Evolutionary conservation across 345 rosid genomes (phyloP).

Genomic region (Eucalyptus sp.): DNA sequence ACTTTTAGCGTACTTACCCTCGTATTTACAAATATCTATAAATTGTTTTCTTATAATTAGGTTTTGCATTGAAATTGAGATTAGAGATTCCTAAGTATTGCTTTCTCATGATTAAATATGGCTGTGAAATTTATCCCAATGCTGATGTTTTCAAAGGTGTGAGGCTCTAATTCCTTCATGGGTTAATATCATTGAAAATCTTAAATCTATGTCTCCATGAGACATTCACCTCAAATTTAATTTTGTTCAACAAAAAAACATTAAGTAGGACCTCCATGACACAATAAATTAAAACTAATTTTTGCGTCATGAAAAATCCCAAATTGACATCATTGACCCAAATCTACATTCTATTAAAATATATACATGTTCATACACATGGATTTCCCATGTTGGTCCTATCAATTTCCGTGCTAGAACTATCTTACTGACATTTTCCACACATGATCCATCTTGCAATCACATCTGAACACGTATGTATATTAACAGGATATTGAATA

Average conservation of each 20-base stretch:
- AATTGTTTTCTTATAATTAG: neutral
- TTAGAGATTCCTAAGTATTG: neutral
- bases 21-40: neutral
- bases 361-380: neutral
- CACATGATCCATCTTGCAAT: accelerated
- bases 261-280: neutral
- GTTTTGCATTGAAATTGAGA: neutral
- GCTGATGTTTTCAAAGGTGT: neutral
- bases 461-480: neutral
- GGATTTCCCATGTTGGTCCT: neutral
- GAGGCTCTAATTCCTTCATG: neutral
- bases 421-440: accelerated
- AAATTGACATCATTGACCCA: neutral
- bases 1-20: no score
- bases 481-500: neutral
- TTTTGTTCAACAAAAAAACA: neutral
- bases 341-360: neutral
- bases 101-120: neutral
- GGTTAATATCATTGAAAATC: neutral
- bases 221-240: neutral
- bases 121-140: neutral
- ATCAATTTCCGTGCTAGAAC: neutral
- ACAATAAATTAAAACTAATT: neutral
- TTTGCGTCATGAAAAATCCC: neutral
- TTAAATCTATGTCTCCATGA: accelerated